Evolutionary conservation across 495 filamentous ascomycete species (phyloP).

Genomic region (Neurospora sp.): DNA sequence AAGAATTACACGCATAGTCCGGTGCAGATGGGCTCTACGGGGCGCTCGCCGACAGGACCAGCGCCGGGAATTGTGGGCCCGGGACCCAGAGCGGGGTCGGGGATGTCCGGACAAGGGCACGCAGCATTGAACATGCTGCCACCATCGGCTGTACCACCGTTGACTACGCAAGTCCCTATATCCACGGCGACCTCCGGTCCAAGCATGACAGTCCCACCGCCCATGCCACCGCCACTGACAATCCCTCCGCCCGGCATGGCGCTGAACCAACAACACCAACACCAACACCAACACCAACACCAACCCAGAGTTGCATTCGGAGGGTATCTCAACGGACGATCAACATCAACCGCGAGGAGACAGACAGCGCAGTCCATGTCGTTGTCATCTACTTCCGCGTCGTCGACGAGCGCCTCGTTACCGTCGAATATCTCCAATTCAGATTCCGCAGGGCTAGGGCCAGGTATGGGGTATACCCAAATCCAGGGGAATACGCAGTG

Average conservation of each 20-base stretch:
- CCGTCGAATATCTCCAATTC: background rate
- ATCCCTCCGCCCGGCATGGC: too few species aligned
- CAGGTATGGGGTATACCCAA: background rate
- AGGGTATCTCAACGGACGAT: background rate
- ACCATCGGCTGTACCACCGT: background rate
- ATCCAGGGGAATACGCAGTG: background rate
- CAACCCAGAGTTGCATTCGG: background rate
- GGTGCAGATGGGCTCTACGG: background rate
- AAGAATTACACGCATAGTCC: background rate
- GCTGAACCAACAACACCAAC: too few species aligned
- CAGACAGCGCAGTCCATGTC: background rate
- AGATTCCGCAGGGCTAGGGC: too few species aligned
- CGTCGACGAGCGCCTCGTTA: background rate
- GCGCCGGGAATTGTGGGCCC: background rate
- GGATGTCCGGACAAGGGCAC: background rate
- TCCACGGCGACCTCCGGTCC: background rate
- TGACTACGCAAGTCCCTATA: background rate
- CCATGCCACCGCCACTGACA: background rate
- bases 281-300: background rate
- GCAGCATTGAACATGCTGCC: background rate
- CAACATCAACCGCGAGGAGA: background rate
- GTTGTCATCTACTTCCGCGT: background rate
- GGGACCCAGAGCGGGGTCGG: background rate
- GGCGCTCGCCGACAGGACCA: background rate
- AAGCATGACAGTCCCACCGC: background rate